Evolutionary conservation across 768 basidiomycete genomes (phyloP).

Genomic region (Imleria badia): DNA sequence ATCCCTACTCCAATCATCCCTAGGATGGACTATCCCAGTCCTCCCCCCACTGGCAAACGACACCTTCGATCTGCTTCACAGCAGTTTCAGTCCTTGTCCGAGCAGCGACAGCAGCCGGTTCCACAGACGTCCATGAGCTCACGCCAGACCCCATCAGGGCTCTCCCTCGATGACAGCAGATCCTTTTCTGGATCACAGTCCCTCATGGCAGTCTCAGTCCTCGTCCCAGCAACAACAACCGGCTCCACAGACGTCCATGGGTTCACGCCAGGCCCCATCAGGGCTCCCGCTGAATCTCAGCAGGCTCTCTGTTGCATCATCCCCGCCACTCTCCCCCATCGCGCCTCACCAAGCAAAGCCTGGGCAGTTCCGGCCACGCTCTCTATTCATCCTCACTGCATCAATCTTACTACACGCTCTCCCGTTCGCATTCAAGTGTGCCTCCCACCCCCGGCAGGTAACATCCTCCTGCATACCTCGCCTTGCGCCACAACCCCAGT

Average conservation of each 20-base stretch:
- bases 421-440: slow-evolving; percentile 21
- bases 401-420: slow-evolving; percentile 16
- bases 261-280: slow-evolving; percentile 22
- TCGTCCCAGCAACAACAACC: slow-evolving; percentile 19
- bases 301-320: slow-evolving; percentile 63
- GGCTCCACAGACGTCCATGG: slow-evolving; percentile 6
- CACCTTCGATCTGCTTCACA: slow-evolving; percentile 17
- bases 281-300: slow-evolving; percentile 72
- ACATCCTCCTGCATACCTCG: slow-evolving; percentile 59
- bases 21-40: slow-evolving; percentile 24
- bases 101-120: slow-evolving; percentile 5
- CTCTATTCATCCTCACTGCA: slow-evolving; percentile 41
- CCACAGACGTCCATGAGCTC: too few species aligned
- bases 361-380: slow-evolving; percentile 58
- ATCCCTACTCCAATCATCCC: not conserved
- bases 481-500: slow-evolving; percentile 42
- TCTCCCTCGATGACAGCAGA: too few species aligned
- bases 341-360: slow-evolving; percentile 42
- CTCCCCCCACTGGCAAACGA: too few species aligned
- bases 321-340: slow-evolving; percentile 64
- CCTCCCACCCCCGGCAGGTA: slow-evolving; percentile 45
- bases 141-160: too few species aligned
- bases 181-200: too few species aligned
- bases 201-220: too few species aligned
- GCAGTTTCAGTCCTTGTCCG: not conserved